Percentiles rank a stretch among this genome's conserved stretches.
phyloP scores from a whole-genome alignment of 2,329 filamentous ascomycete genomes.

The Phaeosphaeriaceae sp. region DNA sequence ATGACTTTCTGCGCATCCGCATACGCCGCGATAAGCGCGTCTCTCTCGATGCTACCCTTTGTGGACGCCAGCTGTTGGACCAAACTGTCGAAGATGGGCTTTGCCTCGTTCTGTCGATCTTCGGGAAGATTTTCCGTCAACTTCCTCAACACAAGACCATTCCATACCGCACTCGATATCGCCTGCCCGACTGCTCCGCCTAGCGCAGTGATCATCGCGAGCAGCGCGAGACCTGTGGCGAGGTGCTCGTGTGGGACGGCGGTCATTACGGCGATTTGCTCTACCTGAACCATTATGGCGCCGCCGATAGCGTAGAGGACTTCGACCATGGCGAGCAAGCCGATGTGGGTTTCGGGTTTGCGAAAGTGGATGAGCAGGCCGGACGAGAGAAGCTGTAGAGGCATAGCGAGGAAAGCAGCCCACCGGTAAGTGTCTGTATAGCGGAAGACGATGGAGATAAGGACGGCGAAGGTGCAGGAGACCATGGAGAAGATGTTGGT shows the following conservation, averaged over 20 bases:
- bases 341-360: constrained; percentile 26
- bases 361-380: constrained; percentile 40
- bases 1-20: constrained; percentile 39
- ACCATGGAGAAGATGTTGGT: constrained; percentile 33
- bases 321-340: constrained; percentile 37
- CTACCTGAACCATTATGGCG: constrained; percentile 28
- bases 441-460: constrained; percentile 28
- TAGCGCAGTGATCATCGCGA: constrained; percentile 64
- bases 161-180: constrained; percentile 70
- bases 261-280: constrained; percentile 28
- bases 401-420: constrained; percentile 29
- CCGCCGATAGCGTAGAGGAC: constrained; percentile 32
- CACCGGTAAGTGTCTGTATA: constrained; percentile 33
- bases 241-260: constrained; percentile 29
- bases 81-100: constrained; percentile 50
- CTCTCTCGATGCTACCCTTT: constrained; percentile 56
- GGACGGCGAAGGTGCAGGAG: constrained; percentile 24
- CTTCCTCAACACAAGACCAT: constrained; percentile 58
- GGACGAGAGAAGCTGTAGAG: constrained; percentile 31
- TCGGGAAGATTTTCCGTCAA: constrained; percentile 25
- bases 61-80: constrained; percentile 62
- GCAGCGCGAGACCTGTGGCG: constrained; percentile 48
- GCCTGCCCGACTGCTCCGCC: constrained; percentile 54
- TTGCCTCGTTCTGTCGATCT: constrained; percentile 11
- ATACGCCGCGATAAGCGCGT: constrained; percentile 45